Evolutionary conservation across 2,329 filamentous ascomycete genomes (phyloP).

Genomic region (Endocalyx cinctus): DNA sequence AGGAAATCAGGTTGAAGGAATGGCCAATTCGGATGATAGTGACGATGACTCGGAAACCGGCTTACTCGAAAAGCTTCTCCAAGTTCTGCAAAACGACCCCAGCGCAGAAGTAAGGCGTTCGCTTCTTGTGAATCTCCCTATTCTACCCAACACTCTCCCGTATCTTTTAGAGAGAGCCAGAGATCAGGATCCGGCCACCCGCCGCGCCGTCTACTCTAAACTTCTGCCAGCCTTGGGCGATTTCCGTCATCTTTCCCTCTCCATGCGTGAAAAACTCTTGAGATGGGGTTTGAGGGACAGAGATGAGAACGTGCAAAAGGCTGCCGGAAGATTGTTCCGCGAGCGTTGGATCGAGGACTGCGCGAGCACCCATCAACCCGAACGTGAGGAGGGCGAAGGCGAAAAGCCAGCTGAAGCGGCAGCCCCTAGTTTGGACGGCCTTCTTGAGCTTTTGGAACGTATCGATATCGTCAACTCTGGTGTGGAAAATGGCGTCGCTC

Average conservation of each 20-base stretch:
- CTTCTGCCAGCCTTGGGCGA: slow-evolving; percentile 86
- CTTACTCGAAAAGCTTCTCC: slow-evolving; percentile 76
- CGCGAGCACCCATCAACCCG: slow-evolving; percentile 60
- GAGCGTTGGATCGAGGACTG: slow-evolving; percentile 99
- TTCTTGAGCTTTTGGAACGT: slow-evolving; percentile 86
- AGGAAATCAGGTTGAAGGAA: slow-evolving; percentile 69
- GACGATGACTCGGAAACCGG: slow-evolving; percentile 64
- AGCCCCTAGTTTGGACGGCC: slow-evolving; percentile 70
- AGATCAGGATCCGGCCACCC: slow-evolving; percentile 79
- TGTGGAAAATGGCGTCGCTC: slow-evolving; percentile 81
- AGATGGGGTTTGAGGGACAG: slow-evolving; percentile 92
- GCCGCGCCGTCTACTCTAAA: slow-evolving; percentile 80
- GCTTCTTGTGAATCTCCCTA: slow-evolving; percentile 83
- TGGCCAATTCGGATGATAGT: slow-evolving; percentile 65
- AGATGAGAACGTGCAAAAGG: slow-evolving; percentile 90
- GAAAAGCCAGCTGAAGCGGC: slow-evolving; percentile 52
- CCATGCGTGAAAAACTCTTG: slow-evolving; percentile 91
- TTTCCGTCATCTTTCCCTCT: slow-evolving; percentile 87
- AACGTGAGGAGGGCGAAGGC: no score
- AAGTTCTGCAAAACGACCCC: slow-evolving; percentile 88
- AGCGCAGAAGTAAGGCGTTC: slow-evolving; percentile 89
- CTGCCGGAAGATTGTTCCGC: slow-evolving; percentile 81
- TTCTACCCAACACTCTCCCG: slow-evolving; percentile 75
- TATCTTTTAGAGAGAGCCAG: slow-evolving; percentile 86
- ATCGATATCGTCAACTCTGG: slow-evolving; percentile 92